Evolutionary conservation across 208 protist genomes (phyloP).

Genomic region (Leishmania lainsoni): DNA sequence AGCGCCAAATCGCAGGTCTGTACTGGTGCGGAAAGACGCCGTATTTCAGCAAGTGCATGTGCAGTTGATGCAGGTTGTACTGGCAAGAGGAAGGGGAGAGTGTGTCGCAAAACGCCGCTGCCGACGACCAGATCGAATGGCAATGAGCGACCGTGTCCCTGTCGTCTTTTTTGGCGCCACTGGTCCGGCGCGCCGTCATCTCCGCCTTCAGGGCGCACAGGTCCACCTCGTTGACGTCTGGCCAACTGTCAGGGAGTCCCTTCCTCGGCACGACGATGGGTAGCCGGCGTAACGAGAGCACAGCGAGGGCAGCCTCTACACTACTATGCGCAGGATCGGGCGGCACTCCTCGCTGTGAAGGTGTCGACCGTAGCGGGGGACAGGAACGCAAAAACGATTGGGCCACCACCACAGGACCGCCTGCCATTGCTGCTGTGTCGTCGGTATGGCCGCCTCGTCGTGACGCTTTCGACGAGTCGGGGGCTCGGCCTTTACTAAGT

Average conservation of each 20-base stretch:
- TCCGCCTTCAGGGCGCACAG: neutral
- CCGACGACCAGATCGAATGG: conserved; percentile 6
- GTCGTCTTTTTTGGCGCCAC: neutral
- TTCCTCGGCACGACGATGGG: conserved; percentile 6
- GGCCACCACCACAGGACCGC: conserved; percentile 3
- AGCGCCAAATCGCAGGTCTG: conserved; percentile 79
- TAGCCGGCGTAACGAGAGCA: conserved; percentile 9
- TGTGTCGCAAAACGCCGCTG: conserved; percentile 33
- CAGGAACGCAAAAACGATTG: conserved; percentile 23
- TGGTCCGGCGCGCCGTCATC: neutral
- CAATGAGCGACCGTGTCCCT: neutral
- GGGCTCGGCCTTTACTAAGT: neutral
- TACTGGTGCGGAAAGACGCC: conserved; percentile 76
- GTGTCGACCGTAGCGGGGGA: neutral
- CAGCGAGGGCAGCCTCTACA: conserved; percentile 8
- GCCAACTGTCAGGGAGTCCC: conserved; percentile 19
- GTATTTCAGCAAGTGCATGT: conserved; percentile 55
- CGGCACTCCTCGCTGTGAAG: neutral
- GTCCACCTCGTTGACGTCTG: conserved; percentile 36
- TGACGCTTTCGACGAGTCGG: neutral
- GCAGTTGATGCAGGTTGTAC: conserved; percentile 77
- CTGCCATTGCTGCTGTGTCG: neutral
- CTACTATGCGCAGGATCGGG: neutral
- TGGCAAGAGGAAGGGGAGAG: conserved; percentile 32
- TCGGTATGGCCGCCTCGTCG: neutral